Evolutionary conservation across 805 yeast genomes (phyloP).

Genomic region (Candida nanaspora): DNA sequence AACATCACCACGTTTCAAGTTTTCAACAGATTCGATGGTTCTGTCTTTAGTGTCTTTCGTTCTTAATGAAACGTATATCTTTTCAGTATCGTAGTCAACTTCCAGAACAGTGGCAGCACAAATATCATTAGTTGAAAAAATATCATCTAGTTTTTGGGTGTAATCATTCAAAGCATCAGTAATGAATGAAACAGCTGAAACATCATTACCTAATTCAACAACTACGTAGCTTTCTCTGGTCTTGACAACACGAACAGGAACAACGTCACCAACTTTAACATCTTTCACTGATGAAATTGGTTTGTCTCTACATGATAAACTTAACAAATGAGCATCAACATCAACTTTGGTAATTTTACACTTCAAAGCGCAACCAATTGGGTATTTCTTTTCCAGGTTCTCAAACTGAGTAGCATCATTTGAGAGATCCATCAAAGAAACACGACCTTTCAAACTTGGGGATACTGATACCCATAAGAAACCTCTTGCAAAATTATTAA

Average conservation of each 20-base stretch:
- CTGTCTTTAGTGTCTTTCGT: constrained; percentile 44
- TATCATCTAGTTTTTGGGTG: constrained; percentile 41
- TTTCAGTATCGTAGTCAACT: constrained; percentile 40
- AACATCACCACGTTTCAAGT: constrained; percentile 61
- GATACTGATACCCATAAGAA: constrained; percentile 62
- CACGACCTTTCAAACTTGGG: constrained; percentile 60
- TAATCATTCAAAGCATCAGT: constrained; percentile 76
- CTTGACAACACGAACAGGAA: constrained; percentile 58
- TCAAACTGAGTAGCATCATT: constrained; percentile 42
- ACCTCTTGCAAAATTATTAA: constrained; percentile 58
- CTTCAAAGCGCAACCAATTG: constrained; percentile 65
- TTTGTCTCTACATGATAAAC: constrained; percentile 42
- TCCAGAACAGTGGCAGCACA: constrained; percentile 49
- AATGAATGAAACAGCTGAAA: constrained; percentile 58
- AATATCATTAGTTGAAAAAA: constrained; percentile 43
- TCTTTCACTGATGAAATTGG: constrained; percentile 37
- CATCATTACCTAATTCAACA: constrained; percentile 59
- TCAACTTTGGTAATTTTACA: constrained; percentile 51
- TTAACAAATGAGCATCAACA: constrained; percentile 40
- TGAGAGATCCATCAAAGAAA: constrained; percentile 58
- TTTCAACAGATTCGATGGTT: constrained; percentile 38
- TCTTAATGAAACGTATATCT: constrained; percentile 60
- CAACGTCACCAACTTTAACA: constrained; percentile 42
- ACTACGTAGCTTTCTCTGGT: constrained; percentile 54
- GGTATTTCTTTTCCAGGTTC: constrained; percentile 49